Evolutionary conservation across 2,329 filamentous ascomycete genomes (phyloP), one percentile per base, ranked within the genome.

Genomic region (Zymoseptoria ardabiliae): DNA sequence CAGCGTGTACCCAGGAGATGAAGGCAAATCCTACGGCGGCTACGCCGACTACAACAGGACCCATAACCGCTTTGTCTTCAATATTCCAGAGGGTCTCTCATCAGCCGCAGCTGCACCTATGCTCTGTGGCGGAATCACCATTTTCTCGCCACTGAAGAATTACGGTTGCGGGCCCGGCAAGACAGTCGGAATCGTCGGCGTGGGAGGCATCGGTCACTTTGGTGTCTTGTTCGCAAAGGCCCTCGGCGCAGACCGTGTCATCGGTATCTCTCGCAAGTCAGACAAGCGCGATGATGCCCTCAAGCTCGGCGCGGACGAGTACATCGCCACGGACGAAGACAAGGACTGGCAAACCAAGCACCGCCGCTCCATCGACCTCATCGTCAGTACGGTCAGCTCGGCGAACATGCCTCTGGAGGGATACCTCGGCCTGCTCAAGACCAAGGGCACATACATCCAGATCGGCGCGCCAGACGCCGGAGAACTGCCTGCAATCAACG

Each of bases 91-190:
- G 8, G 69, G 61, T 0, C 60, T 85, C 28, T 66, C 73, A 2
- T 78, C 75, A 23, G 77, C 75, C 10, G 74, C 78, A 57, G 82
- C 80, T 2, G 81, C 87, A 1, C 88, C 89, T 1, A 83, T 92
- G 76, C 79, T 93, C 21, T 93, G 89, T 69, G 89, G 85, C 1
- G 89, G 90, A 1, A 80, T 92, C 56, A 93, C 90, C 0, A 81
- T 86, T 0, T 94, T 82, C 70, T 82, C 82, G 3, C 89, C 90
- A 0, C 74, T 93, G 13, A 81, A 81, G 54, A 80, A 85, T 21
- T 84, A 88, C 41, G 84, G 82, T 1, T 80, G 83, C 28, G 89
- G 89, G 0, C 85, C 86, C 0, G 89, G 88, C 8, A 89, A 88
- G 72, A 79, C 22, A 2, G 86, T 93, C 0, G 89, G 85, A 0